phyloP scores from a whole-genome alignment of 768 basidiomycete genomes.

The Suillus sp. region DNA sequence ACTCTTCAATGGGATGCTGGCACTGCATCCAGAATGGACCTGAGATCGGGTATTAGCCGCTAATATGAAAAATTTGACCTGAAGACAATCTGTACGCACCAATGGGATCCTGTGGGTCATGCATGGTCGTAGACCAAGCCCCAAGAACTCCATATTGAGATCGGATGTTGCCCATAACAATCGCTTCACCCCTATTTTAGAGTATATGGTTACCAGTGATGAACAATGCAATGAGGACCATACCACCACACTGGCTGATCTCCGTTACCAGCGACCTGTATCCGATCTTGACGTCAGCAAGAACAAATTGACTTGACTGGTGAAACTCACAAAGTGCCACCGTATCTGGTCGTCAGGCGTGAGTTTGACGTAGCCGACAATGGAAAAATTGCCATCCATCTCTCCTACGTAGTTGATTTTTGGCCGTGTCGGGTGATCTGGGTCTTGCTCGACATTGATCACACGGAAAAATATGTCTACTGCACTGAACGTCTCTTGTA shows the following conservation, averaged over 20 bases:
- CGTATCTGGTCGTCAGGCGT: constrained; percentile 58
- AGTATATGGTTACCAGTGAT: constrained; percentile 1
- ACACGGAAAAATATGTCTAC: constrained; percentile 50
- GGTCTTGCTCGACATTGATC: constrained; percentile 44
- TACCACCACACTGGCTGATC: constrained; percentile 60
- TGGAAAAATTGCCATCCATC: constrained; percentile 48
- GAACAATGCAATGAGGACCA: constrained; percentile 14
- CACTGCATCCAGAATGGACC: constrained; percentile 35
- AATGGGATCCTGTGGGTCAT: constrained; percentile 50
- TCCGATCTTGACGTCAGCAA: constrained; percentile 16
- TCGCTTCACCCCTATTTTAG: constrained; percentile 52
- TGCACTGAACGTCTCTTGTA: constrained; percentile 54
- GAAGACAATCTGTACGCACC: constrained; percentile 30
- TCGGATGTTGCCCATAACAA: constrained; percentile 62
- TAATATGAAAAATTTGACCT: not conserved
- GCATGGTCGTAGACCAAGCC: constrained; percentile 50
- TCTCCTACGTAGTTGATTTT: constrained; percentile 56
- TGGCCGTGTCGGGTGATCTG: constrained; percentile 51
- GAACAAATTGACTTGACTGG: not conserved
- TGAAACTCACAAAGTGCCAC: constrained; percentile 62
- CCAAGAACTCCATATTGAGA: constrained; percentile 63
- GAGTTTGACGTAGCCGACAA: constrained; percentile 57
- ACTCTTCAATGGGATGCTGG: constrained; percentile 27
- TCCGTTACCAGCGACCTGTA: constrained; percentile 53
- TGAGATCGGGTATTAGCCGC: constrained; percentile 1